Evolutionary conservation across 2,329 filamentous ascomycete genomes (phyloP).

Genomic region (Aureobasidium namibiae): DNA sequence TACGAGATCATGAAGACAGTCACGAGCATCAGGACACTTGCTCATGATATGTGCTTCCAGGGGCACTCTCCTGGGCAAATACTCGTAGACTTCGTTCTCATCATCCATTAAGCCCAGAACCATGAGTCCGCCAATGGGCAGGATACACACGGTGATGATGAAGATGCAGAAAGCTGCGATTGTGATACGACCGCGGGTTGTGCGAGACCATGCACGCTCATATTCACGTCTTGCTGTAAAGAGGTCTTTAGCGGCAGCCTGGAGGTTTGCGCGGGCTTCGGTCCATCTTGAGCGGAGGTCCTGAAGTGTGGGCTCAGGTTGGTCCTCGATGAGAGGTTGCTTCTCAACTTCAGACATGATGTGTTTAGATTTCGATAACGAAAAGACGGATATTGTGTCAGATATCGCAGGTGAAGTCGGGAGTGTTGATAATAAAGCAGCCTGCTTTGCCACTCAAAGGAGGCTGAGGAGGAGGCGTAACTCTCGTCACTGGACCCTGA

Average conservation of each 20-base stretch:
- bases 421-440: neutral
- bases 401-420: neutral
- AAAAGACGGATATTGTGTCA: neutral
- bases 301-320: constrained; percentile 10
- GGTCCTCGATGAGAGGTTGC: constrained; percentile 7
- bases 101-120: constrained; percentile 23
- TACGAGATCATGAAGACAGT: constrained; percentile 72
- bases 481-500: neutral
- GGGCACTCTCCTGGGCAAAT: constrained; percentile 47
- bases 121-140: constrained; percentile 20
- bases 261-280: constrained; percentile 6
- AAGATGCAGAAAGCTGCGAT: constrained; percentile 26
- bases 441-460: neutral
- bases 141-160: constrained; percentile 21
- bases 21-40: constrained; percentile 87
- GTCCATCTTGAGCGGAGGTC: constrained; percentile 13
- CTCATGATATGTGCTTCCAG: constrained; percentile 90
- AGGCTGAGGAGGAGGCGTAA: neutral
- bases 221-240: constrained; percentile 26
- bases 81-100: constrained; percentile 14
- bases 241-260: constrained; percentile 15
- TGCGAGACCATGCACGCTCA: constrained; percentile 25
- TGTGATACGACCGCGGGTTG: constrained; percentile 20
- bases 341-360: constrained; percentile 11
- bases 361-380: neutral